These are phyloP conservation scores for Magnusiomyces clavatus DNA, from an alignment of 1,139 yeast species.

Conservation along the genomic window DNA sequence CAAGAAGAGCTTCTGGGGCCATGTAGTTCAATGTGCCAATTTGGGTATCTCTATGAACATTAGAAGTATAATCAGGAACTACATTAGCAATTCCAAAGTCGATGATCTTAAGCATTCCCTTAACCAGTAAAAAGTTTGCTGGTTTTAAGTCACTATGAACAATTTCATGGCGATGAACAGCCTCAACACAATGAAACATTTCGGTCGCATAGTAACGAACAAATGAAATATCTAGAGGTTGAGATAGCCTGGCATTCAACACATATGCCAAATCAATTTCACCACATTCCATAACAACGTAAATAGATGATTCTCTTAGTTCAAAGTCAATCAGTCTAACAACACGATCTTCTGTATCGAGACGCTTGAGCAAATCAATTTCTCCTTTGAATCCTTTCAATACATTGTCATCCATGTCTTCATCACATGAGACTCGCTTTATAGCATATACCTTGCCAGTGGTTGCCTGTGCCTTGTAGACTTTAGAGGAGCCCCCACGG, in stretches of 20 bases:
- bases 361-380: constrained; percentile 59
- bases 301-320: constrained; percentile 53
- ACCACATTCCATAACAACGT: constrained; percentile 91
- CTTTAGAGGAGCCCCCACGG: constrained; percentile 90
- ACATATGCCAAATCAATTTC: constrained; percentile 87
- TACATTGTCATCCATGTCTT: constrained; percentile 66
- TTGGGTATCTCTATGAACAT: constrained; percentile 82
- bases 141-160: constrained; percentile 96
- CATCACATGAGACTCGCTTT: constrained; percentile 70
- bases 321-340: constrained; percentile 73
- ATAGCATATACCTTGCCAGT: constrained; percentile 60
- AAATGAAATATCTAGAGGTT: constrained; percentile 64
- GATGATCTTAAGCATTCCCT: constrained; percentile 76
- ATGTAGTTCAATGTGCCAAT: constrained; percentile 95
- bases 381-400: constrained; percentile 82
- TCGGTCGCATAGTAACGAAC: constrained; percentile 78
- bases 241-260: constrained; percentile 45
- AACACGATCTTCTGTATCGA: constrained; percentile 61
- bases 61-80: constrained; percentile 87
- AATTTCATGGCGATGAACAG: constrained; percentile 80
- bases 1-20: constrained; percentile 94
- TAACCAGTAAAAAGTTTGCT: constrained; percentile 84
- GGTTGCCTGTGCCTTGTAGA: constrained; percentile 64
- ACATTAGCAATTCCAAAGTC: constrained; percentile 97
- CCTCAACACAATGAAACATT: constrained; percentile 72